Percentiles rank a stretch among this genome's conserved stretches.
These are phyloP conservation scores for Epichloe coenophiala DNA, from an alignment of 2,329 filamentous ascomycete genomes.

Conservation along the genomic window DNA sequence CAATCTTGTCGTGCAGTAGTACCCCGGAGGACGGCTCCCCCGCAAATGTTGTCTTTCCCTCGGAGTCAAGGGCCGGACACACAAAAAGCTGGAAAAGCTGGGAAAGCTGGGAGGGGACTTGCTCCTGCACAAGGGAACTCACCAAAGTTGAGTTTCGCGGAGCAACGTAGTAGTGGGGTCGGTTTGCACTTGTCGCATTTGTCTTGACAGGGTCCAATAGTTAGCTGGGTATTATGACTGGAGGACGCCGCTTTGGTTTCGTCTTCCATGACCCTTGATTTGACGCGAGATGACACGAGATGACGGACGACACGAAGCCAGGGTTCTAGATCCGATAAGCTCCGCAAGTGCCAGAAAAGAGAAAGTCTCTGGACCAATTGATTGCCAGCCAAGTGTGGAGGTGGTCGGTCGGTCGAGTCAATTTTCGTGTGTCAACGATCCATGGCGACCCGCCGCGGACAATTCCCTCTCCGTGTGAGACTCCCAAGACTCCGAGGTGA, in stretches of 20 bases:
- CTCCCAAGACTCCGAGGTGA: not conserved
- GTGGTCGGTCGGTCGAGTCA: constrained; percentile 3
- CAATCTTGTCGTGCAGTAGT: not conserved
- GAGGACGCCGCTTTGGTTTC: not conserved
- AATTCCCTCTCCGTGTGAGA: not conserved
- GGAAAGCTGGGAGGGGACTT: not conserved
- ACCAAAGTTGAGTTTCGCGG: constrained; percentile 2
- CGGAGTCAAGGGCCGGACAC: too few relatives aligned
- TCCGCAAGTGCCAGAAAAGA: constrained; percentile 1
- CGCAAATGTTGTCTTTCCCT: not conserved
- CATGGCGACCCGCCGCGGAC: constrained; percentile 3
- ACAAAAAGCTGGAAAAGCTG: too few relatives aligned
- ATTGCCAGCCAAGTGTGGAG: not conserved
- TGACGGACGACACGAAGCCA: not conserved
- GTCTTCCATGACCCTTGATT: not conserved
- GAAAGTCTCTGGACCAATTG: not conserved
- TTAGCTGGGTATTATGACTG: not conserved
- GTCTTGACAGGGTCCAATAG: not conserved
- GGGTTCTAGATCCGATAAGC: not conserved
- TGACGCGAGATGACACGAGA: not conserved
- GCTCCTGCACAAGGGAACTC: not conserved
- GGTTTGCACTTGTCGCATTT: not conserved
- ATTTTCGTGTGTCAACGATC: constrained; percentile 10
- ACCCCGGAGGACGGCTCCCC: constrained; percentile 5
- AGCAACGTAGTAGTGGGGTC: constrained; percentile 3